Evolutionary conservation across 2,329 filamentous ascomycete genomes (phyloP), one percentile per base, ranked within the genome.

Genomic region (Knoxdaviesia capensis): DNA sequence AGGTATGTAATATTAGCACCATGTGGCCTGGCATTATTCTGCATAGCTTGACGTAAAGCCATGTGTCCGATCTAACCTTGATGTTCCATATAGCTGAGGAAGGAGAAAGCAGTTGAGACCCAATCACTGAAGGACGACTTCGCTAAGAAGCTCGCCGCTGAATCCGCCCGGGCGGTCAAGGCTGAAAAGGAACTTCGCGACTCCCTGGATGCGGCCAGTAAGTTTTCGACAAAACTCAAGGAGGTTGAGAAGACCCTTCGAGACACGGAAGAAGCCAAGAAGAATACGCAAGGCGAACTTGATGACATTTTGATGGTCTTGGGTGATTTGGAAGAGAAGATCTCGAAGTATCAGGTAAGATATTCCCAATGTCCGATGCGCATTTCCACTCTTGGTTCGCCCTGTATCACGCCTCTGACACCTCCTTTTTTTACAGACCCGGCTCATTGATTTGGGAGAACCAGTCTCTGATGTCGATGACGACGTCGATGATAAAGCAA

Each of bases 281-380:
- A 74, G 45, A 74, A 79, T 44, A 74, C 71, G 43, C 82, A 88
- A 54, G 67, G 71, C 3, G 83, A 90, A 56, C 64, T 88, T 38
- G 83, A 90, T 49, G 83, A 90, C 55, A 64, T 88, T 42, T 61
- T 90, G 34, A 80, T 88, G 62, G 77, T 90, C 5, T 84, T 87
- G 57, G 76, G 74, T 9, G 83, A 90, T 53, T 54, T 86, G 11
- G 83, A 90, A 57, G 80, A 84, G 42, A 88, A 87, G 60, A 65
- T 75, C 40, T 67, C 69, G 36, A 74, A 72, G 50, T 85, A 88
- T 54, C 88, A 83, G 68, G 79, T 80, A 59, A 49, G 67, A 45
- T 29, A 28, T 20, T 20, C 20, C 20, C 20, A 20, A 20, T 20
- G 20, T 20, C 20, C 20, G 20, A 20, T 20, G 20, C 20, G 3